Percentiles rank a stretch among this genome's conserved stretches.
Evolutionary conservation across 331 rosid species (phyloP).

Genomic region (Acacia pycnantha): DNA sequence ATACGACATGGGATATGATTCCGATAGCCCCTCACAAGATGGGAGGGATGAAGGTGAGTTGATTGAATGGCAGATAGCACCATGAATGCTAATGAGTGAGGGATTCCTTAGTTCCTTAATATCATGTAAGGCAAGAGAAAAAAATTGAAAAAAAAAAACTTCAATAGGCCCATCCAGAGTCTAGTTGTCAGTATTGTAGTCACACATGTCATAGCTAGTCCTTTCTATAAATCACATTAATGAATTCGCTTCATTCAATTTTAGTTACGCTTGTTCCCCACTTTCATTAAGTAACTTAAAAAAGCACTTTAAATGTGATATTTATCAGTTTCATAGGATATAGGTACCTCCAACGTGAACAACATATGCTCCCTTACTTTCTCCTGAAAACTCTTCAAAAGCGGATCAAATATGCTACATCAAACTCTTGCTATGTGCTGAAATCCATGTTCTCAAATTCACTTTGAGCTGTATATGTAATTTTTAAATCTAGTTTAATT

Average conservation of each 20-base stretch:
- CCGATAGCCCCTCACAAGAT: constrained; percentile 62
- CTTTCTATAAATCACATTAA: constrained; percentile 1
- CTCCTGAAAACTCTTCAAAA: background rate
- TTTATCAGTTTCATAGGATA: background rate
- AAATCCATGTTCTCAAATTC: background rate
- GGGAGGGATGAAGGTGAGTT: constrained; percentile 81
- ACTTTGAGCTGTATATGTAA: background rate
- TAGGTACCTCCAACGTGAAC: background rate
- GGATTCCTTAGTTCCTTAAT: constrained; percentile 18
- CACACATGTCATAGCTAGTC: constrained; percentile 3
- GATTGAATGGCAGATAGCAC: background rate
- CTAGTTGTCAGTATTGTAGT: constrained; percentile 12
- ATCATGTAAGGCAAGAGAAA: constrained; percentile 11
- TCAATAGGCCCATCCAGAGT: background rate
- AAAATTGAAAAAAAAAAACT: background rate
- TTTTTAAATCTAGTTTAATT: background rate
- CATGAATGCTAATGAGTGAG: background rate
- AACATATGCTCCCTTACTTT: background rate
- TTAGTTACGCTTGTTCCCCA: background rate
- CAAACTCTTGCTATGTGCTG: constrained; percentile 7
- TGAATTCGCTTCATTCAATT: background rate
- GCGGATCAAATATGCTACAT: background rate
- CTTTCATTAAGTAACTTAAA: background rate
- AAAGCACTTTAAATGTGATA: background rate
- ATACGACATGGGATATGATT: constrained; percentile 56